Percentiles rank a stretch among this genome's conserved stretches.
These are phyloP conservation scores for Coelastrella sp. DNA, from an alignment of 139 green algal species.

Conservation along the genomic window DNA sequence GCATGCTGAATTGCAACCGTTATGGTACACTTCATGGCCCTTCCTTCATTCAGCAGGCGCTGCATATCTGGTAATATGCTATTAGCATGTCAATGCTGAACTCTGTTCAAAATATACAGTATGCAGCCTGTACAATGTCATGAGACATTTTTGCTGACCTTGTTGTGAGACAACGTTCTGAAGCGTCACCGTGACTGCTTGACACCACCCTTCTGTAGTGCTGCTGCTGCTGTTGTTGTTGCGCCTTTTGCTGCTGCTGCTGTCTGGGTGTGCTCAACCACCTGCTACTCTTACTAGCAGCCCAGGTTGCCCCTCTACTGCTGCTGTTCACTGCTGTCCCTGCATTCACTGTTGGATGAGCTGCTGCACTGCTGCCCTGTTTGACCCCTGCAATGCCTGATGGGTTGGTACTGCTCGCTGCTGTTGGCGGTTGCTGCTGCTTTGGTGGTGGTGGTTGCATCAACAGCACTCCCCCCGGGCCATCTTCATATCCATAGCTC, in stretches of 20 bases:
- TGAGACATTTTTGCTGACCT: not conserved
- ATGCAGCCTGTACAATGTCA: too few relatives aligned
- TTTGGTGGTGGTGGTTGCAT: slow-evolving; percentile 18
- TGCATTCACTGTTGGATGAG: not conserved
- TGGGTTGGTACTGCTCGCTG: not conserved
- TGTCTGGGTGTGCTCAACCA: not conserved
- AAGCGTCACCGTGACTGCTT: not conserved
- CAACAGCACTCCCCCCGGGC: not conserved
- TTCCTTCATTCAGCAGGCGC: too few relatives aligned
- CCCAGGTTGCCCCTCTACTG: not conserved
- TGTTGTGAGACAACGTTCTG: not conserved
- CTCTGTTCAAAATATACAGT: too few relatives aligned
- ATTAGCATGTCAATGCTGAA: too few relatives aligned
- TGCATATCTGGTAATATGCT: too few relatives aligned
- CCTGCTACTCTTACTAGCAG: not conserved
- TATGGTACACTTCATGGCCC: too few relatives aligned
- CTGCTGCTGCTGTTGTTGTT: not conserved
- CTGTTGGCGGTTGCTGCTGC: not conserved
- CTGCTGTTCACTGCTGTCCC: not conserved
- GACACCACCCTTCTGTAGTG: not conserved
- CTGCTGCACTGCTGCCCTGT: not conserved
- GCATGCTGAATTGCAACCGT: too few relatives aligned
- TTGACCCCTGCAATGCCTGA: too few relatives aligned
- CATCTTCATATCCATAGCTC: slow-evolving; percentile 26
- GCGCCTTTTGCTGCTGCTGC: not conserved